Base-by-base conservation (phyloP, 202 grass and related monocot species). In the Hordeum pubiflorum region DNA sequence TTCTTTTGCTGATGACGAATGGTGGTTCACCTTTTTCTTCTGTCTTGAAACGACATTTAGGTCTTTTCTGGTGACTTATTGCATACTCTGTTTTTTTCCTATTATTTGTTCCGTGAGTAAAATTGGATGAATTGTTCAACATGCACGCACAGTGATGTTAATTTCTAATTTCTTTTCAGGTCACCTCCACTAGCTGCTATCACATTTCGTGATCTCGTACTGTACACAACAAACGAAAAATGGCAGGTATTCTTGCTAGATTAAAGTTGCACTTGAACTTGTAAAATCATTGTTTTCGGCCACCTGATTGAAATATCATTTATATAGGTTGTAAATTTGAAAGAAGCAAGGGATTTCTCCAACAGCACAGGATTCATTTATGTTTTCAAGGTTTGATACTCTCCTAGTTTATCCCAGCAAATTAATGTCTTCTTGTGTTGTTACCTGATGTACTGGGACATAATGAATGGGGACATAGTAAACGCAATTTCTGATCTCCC, bases 291-390 rank as follows among this genome's bases (percentile, higher is more conserved):
- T 64, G 29, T 60, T 80, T 56, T 32, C 70, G 72, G 56, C 20
- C 52, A 52, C 10, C 65, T 85, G 65, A 87, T 83, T 84, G 72
- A 11, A 69, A 32, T 11, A 48, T 61, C 55, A 66, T 84, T 70
- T 59, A 64, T 71, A 78, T 79, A 99, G 97, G 93, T 74, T 63
- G 97, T 99, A 80, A 96, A 93, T 83, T 90, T 99, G 73, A 99
- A 99, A 93, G 97, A 99, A 91, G 97, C 97, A 73, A 86, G 97
- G 61, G 97, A 99, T 85, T 99, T 96, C 81, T 96, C 92, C 14
- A 91, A 93, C 67, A 96, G 89, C 83, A 91, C 89, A 86, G 90
- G 90, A 40, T 99, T 91, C 87, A 93, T 99, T 81, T 99, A 99
- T 90, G 91, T 96, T 86, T 99, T 99, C 63, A 99, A 99, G 97